Base-by-base conservation (phyloP, 768 basidiomycete species). In the Lactifluus hygrophoroides region DNA sequence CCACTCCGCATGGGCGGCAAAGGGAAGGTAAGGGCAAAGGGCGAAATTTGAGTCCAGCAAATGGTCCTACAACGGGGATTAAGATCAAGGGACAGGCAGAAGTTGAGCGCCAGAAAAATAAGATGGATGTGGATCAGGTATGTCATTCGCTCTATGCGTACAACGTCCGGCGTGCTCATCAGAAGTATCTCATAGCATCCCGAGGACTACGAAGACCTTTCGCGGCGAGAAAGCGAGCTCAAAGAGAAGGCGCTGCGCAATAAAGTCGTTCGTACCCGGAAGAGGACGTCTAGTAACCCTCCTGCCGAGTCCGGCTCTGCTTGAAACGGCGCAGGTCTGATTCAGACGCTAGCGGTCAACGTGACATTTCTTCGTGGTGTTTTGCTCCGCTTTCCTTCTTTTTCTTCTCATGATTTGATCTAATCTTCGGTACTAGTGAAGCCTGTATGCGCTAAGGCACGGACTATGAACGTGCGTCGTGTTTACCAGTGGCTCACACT, bases 171-270 rank as follows among this genome's bases (percentile, higher is more conserved):
- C 35, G 5, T 51, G 8, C 34, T 51, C 17, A 56, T 54, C 19
- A 4, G 13, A 32, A 25, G 30, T 46, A 37, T n/a, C 30, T 38
- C 43, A 28, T 27, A 54, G 57, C 38, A 45, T 23, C 11, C 67
- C 53, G 68, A 65, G 51, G 43, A 50, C 10, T 27, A 32, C 5
- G 64, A 55, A 16, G 88, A 88, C 35, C 73, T 92, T 45, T 81
- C 82, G 65, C 80, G 74, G 63, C 71, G 85, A 57, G 90, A 92
- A 67, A 90, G 80, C 62, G 90, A 92, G 66, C 68, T 91, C 59
- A 91, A 90, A 68, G 90, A 92, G 65, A 81, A 74, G 68, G 88
- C 89, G 14, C 69, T 92, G 68, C 79, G 90, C 66, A 90, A 91
- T 67, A 92, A 92, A 68, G 90, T 92, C 46, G 76, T 84, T 53